Conservation (phyloP, 2,329 filamentous ascomycete genomes). For the Diaporthe longicolla region DNA sequence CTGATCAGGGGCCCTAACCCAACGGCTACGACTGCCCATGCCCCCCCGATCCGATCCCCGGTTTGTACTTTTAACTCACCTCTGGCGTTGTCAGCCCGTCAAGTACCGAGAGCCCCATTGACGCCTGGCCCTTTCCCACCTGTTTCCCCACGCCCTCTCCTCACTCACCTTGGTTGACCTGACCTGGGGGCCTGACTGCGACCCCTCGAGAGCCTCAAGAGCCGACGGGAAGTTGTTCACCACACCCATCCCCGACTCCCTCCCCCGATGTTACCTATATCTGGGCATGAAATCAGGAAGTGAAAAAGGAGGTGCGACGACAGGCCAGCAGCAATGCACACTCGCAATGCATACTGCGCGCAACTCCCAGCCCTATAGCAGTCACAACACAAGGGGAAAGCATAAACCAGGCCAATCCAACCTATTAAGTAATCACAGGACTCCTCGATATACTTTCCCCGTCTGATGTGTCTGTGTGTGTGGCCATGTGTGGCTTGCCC, state of each 20-base stretch:
- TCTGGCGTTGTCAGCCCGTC: conserved; percentile 4
- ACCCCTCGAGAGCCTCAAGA: conserved; percentile 11
- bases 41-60: conserved; percentile 7
- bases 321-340: not conserved
- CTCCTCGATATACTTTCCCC: not conserved
- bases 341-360: not conserved
- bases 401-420: not conserved
- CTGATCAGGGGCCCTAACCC: conserved; percentile 16
- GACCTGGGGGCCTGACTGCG: not conserved
- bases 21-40: too few species aligned
- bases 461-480: not conserved
- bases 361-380: not conserved
- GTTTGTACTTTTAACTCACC: conserved; percentile 6
- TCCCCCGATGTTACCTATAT: not conserved
- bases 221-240: not conserved
- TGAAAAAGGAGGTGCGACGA: conserved; percentile 9
- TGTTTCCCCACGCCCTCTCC: conserved; percentile 5
- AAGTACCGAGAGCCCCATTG: conserved; percentile 13
- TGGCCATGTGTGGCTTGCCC: too few species aligned
- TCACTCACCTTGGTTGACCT: conserved; percentile 5
- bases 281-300: not conserved
- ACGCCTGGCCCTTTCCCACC: not conserved
- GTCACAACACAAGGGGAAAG: not conserved
- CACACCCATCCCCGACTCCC: not conserved
- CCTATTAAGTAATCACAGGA: not conserved